These are phyloP conservation scores for Akanthomyces muscarius DNA, from an alignment of 2,329 filamentous ascomycete species.

Conservation along the genomic window DNA sequence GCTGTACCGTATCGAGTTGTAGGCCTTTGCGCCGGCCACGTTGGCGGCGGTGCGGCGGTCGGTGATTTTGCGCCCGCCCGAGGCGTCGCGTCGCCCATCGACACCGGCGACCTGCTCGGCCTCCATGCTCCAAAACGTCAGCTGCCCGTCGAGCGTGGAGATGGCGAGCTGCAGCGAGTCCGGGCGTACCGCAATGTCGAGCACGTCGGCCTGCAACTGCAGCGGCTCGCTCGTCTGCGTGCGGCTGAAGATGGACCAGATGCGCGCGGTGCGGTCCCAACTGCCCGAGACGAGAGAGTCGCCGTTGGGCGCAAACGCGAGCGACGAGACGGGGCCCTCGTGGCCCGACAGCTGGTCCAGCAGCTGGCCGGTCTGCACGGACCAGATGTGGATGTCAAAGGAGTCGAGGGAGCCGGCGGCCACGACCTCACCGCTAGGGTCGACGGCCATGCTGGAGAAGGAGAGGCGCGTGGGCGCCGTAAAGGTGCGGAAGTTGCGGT, in stretches of 20 bases:
- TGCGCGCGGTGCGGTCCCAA: slow-evolving; percentile 92
- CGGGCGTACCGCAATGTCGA: slow-evolving; percentile 81
- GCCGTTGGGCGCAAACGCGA: slow-evolving; percentile 87
- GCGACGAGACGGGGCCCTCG: slow-evolving; percentile 84
- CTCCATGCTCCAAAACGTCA: slow-evolving; percentile 94
- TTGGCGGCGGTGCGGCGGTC: slow-evolving; percentile 92
- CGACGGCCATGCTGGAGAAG: slow-evolving; percentile 93
- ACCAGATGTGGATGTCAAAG: slow-evolving; percentile 98
- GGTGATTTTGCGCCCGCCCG: slow-evolving; percentile 81
- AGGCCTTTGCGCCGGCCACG: slow-evolving; percentile 83
- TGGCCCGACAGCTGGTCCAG: slow-evolving; percentile 88
- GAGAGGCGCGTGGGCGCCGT: slow-evolving; percentile 87
- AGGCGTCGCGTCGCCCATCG: slow-evolving; percentile 87
- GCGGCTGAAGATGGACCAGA: slow-evolving; percentile 93
- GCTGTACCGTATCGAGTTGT: slow-evolving; percentile 84
- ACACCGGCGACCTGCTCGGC: slow-evolving; percentile 81
- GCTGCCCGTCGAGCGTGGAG: slow-evolving; percentile 86
- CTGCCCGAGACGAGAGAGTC: slow-evolving; percentile 82
- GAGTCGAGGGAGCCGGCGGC: slow-evolving; percentile 93
- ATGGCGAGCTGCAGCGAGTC: slow-evolving; percentile 89
- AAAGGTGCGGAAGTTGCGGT: slow-evolving; percentile 96
- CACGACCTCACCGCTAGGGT: slow-evolving; percentile 93
- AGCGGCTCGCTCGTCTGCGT: slow-evolving; percentile 94
- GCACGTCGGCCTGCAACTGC: slow-evolving; percentile 85
- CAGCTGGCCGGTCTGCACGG: slow-evolving; percentile 92